These are phyloP conservation scores for Aleurites moluccanus DNA, from an alignment of 441 rosid genomes.

Conservation along the genomic window DNA sequence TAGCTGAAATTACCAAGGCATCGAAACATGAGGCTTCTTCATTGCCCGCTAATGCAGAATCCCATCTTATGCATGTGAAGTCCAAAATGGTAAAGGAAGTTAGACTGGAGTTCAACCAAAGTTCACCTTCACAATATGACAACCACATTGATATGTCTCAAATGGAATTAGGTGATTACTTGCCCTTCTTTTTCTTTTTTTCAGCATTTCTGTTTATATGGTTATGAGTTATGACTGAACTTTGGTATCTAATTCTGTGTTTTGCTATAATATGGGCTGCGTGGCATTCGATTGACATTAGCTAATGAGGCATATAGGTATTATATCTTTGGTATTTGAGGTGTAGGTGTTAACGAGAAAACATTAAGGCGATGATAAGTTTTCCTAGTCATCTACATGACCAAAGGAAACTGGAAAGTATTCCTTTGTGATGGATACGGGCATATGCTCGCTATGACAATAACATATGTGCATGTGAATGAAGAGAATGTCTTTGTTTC, in stretches of 20 bases:
- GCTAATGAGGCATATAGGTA: not conserved
- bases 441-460: not conserved
- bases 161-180: slow-evolving; percentile 33
- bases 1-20: slow-evolving; percentile 75
- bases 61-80: slow-evolving; percentile 43
- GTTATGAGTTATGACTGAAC: slow-evolving; percentile 2
- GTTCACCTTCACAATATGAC: slow-evolving; percentile 28
- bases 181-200: not conserved
- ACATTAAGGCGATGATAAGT: not conserved
- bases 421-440: slow-evolving; percentile 1
- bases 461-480: not conserved
- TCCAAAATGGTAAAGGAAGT: slow-evolving; percentile 39
- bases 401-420: not conserved
- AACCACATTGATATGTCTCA: slow-evolving; percentile 22
- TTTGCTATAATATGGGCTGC: not conserved
- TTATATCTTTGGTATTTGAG: not conserved
- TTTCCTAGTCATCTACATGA: not conserved
- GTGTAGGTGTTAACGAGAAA: not conserved
- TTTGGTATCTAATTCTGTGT: not conserved
- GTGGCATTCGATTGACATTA: not conserved
- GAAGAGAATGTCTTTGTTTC: not conserved
- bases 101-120: slow-evolving; percentile 28
- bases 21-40: slow-evolving; percentile 64
- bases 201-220: not conserved
- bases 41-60: slow-evolving; percentile 57